Evolutionary conservation across 2,329 filamentous ascomycete genomes (phyloP).

Genomic region (Ploettnerulaceae sp.): DNA sequence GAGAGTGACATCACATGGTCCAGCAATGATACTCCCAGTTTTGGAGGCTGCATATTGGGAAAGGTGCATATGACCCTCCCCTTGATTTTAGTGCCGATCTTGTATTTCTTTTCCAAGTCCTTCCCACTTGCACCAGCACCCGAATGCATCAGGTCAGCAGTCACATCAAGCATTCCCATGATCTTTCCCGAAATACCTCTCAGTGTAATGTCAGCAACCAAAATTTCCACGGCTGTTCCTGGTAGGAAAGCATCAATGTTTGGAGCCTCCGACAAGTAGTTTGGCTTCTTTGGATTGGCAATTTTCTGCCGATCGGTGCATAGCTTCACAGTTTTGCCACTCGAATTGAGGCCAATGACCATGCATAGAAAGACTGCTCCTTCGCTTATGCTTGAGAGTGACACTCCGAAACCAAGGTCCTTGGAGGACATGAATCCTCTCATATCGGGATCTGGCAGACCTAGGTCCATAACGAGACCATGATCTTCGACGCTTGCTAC

Average conservation of each 20-base stretch:
- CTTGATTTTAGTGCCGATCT: constrained; percentile 77
- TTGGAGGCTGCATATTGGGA: constrained; percentile 70
- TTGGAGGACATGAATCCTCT: constrained; percentile 82
- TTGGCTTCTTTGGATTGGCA: constrained; percentile 59
- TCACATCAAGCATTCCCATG: constrained; percentile 86
- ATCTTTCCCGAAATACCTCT: constrained; percentile 84
- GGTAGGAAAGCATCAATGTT: constrained; percentile 88
- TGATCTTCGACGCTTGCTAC: constrained; percentile 93
- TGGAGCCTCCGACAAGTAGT: constrained; percentile 68
- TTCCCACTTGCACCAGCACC: constrained; percentile 65
- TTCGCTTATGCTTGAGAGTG: constrained; percentile 67
- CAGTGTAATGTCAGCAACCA: constrained; percentile 69
- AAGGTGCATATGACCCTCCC: constrained; percentile 86
- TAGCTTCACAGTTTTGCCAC: constrained; percentile 81
- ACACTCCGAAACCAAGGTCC: constrained; percentile 64
- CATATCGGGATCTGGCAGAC: constrained; percentile 61
- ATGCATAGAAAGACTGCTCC: constrained; percentile 82
- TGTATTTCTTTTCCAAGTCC: constrained; percentile 72
- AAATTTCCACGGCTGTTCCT: constrained; percentile 81
- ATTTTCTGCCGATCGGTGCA: constrained; percentile 68
- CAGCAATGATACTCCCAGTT: constrained; percentile 81
- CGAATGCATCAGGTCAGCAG: constrained; percentile 85
- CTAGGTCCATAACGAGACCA: constrained; percentile 88
- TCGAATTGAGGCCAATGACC: constrained; percentile 67
- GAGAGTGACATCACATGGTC: constrained; percentile 71